These are phyloP conservation scores for Cronartium ribicola DNA, from an alignment of 1,284 basidiomycete genomes.

Conservation along the genomic window DNA sequence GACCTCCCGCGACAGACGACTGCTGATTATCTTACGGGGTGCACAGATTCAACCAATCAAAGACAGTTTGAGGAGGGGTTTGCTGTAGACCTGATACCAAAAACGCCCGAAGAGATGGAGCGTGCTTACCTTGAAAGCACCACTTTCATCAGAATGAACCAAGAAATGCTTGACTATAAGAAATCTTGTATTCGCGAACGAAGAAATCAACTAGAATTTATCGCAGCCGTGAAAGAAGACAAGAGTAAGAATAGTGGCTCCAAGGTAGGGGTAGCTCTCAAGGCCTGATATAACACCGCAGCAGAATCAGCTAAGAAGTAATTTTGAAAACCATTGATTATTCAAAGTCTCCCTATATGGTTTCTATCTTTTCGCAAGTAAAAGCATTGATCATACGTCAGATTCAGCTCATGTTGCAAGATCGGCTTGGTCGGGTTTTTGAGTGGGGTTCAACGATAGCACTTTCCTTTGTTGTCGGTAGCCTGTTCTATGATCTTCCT, in stretches of 20 bases:
- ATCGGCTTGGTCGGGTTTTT: constrained; percentile 44
- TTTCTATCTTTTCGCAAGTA: constrained; percentile 72
- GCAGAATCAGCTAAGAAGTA: constrained; percentile 63
- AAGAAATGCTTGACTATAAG: constrained; percentile 64
- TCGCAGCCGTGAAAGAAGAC: constrained; percentile 25
- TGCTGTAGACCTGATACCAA: constrained; percentile 64
- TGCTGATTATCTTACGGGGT: constrained; percentile 68
- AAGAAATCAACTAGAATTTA: constrained; percentile 37
- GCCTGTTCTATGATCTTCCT: constrained; percentile 60
- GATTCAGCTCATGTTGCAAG: constrained; percentile 47
- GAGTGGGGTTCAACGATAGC: constrained; percentile 51
- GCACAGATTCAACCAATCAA: constrained; percentile 71
- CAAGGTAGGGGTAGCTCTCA: constrained; percentile 15
- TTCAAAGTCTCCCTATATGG: constrained; percentile 79
- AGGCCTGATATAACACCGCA: constrained; percentile 45
- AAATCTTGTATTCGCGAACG: constrained; percentile 62
- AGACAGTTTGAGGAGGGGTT: constrained; percentile 72
- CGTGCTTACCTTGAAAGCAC: constrained; percentile 63
- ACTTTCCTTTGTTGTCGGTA: constrained; percentile 69
- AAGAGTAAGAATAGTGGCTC: constrained; percentile 1
- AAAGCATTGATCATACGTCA: constrained; percentile 46
- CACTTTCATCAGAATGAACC: constrained; percentile 57
- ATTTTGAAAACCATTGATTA: constrained; percentile 77
- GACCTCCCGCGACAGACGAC: constrained; percentile 67
- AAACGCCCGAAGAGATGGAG: constrained; percentile 68